A percentile compares a stretch with the other conserved stretches of the same genome.
Evolutionary conservation across 1,284 basidiomycete genomes (phyloP).

Genomic region (Peniophora sp.): DNA sequence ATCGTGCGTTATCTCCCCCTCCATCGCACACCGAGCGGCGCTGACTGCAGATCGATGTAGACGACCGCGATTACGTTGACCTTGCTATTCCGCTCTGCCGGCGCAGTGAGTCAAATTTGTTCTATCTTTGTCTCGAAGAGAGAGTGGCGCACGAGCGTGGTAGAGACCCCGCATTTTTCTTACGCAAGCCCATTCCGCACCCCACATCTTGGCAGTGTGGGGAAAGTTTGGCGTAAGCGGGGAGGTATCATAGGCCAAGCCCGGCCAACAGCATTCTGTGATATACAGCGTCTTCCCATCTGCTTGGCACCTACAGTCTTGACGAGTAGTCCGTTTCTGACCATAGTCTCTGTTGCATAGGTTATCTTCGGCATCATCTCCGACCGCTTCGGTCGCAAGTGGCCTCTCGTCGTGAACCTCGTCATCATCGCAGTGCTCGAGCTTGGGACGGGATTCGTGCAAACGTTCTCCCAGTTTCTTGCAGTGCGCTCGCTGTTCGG

Average conservation of each 20-base stretch:
- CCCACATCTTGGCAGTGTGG: not conserved
- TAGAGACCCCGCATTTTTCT: not conserved
- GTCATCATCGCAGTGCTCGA: conserved; percentile 69
- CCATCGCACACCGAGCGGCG: conserved; percentile 2
- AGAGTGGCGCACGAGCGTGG: not conserved
- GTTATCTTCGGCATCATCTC: conserved; percentile 75
- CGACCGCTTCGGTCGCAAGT: conserved; percentile 88
- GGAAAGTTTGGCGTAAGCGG: too few relatives aligned
- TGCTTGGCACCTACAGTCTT: too few relatives aligned
- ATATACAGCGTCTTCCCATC: too few relatives aligned
- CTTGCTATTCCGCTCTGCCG: conserved; percentile 81
- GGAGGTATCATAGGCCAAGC: too few relatives aligned
- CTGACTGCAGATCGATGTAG: conserved; percentile 24
- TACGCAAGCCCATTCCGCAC: not conserved
- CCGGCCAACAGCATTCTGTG: too few relatives aligned
- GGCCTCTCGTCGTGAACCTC: conserved; percentile 81
- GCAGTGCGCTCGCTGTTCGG: conserved; percentile 74
- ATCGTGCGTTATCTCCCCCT: conserved; percentile 38
- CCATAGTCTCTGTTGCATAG: conserved; percentile 16
- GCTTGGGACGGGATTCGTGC: conserved; percentile 71
- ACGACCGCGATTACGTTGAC: conserved; percentile 89
- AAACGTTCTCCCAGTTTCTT: conserved; percentile 62
- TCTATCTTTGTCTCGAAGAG: not conserved
- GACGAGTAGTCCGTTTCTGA: too few relatives aligned
- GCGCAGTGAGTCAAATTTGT: conserved; percentile 47